These are phyloP conservation scores for Podochytrium sp. DNA, from an alignment of 192 early-diverging fungal genomes.

Conservation along the genomic window DNA sequence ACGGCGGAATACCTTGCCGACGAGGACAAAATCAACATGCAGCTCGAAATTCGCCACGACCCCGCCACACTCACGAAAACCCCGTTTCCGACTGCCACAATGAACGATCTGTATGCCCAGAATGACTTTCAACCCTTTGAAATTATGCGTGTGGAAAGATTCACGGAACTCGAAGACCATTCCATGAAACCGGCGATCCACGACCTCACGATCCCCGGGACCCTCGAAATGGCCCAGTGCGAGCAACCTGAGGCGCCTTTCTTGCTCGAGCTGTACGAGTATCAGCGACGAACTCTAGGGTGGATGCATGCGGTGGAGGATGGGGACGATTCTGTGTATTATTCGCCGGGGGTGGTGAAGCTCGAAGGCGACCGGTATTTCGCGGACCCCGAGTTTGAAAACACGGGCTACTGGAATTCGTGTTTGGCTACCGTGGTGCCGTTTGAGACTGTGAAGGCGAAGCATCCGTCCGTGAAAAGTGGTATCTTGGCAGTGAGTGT, in stretches of 20 bases:
- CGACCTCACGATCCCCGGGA: not conserved
- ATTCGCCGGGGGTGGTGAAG: slow-evolving; percentile 1
- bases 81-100: not conserved
- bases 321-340: slow-evolving; percentile 4
- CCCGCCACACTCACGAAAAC: not conserved
- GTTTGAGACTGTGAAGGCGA: not conserved
- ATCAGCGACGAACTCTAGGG: slow-evolving; percentile 21
- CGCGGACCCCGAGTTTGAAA: not conserved
- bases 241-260: not conserved
- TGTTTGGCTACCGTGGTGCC: not conserved
- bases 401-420: not conserved
- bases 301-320: slow-evolving; percentile 31
- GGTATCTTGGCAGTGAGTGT: slow-evolving; percentile 32
- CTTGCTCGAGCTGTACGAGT: slow-evolving; percentile 22
- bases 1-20: not conserved
- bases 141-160: not conserved
- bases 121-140: not conserved
- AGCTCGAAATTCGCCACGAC: not conserved
- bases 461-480: not conserved
- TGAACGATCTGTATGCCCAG: not conserved
- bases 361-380: not conserved
- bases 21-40: not conserved
- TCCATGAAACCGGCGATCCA: not conserved
- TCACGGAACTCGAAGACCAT: not conserved
- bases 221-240: not conserved